Base-by-base conservation (phyloP, 2,329 filamentous ascomycete genomes). In the Paraphoma sp. region DNA sequence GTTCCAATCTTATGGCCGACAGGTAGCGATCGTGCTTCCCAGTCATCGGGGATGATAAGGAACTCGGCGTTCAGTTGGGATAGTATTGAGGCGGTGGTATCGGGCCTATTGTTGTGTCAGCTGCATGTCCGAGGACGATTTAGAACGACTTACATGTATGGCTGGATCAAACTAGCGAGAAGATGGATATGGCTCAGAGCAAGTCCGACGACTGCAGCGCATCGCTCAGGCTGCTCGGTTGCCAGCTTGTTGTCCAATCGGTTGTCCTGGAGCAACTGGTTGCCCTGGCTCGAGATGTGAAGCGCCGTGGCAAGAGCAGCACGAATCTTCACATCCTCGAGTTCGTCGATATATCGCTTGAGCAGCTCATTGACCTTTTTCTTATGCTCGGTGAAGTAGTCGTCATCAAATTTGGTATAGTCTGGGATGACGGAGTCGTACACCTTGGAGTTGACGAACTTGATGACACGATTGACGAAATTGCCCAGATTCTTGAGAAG, bases 161-260 rank as follows among this genome's bases (percentile, higher is more conserved):
- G 93, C 50, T 87, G 86, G 54, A 93, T 85, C 43, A 97, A 80
- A 51, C 87, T 88, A 18, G 93, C 91, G 46, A 96, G 84, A 31
- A 97, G 87, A 71, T 94, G 87, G 51, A 94, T 87, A 62, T 93
- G 86, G 79, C 96, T 96, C 57, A 96, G 82, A 1, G 89, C 91
- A n/a, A 93, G 82, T 53, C 91, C 90, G 51, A 96, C 85, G 17
- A 88, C 85, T 6, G 85, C 84, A 10, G 86, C 85, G 54, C 84
- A 86, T 29, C 82, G 81, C 48, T 84, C 80, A 16, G 86, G 86
- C 62, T 88, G 82, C 61, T 84, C 83, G 45, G 81, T 82, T 57
- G 86, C 84, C 28, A 88, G 80, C 42, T 80, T 77, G 71, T 88
- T 88, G 77, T 88, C 86, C n/a, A 88, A 79, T 47, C 81, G 68